Conservation (phyloP, 805 yeast genomes). For the Pichia insulana region DNA sequence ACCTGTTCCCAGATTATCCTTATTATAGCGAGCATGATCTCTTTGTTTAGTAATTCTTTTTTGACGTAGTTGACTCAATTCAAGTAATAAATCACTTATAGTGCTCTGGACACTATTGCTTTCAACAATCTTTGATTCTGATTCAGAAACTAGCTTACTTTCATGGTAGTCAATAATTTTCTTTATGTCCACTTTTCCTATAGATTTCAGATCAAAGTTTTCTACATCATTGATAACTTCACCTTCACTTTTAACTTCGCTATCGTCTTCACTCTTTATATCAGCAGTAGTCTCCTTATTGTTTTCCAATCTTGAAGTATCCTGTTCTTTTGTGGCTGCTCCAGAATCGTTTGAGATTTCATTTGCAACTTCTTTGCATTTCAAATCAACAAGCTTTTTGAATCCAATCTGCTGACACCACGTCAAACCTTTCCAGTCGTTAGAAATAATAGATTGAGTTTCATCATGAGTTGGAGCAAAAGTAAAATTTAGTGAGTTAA, state of each 20-base stretch:
- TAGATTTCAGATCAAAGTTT: neutral
- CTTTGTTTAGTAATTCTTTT: conserved; percentile 25
- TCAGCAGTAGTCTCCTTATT: neutral
- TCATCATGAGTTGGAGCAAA: conserved; percentile 67
- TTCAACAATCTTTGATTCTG: conserved; percentile 20
- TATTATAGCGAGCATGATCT: conserved; percentile 8
- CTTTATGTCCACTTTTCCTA: conserved; percentile 20
- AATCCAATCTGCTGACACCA: conserved; percentile 51
- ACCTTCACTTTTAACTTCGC: conserved; percentile 4
- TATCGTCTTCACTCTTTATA: neutral
- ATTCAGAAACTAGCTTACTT: conserved; percentile 18
- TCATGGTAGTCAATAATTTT: conserved; percentile 23
- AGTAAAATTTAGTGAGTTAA: conserved; percentile 33
- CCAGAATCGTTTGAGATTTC: neutral
- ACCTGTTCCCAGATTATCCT: conserved; percentile 9
- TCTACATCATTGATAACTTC: conserved; percentile 1
- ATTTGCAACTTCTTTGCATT: conserved; percentile 10
- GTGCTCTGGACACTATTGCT: conserved; percentile 25
- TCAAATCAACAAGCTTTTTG: conserved; percentile 24
- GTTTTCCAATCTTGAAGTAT: too few relatives aligned
- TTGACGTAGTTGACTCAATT: conserved; percentile 43
- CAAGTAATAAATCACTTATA: conserved; percentile 37
- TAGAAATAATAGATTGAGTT: conserved; percentile 43
- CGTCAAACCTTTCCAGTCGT: conserved; percentile 39
- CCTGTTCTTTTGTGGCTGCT: too few relatives aligned